phyloP scores from a whole-genome alignment of 1,284 basidiomycete species.

The Trichosporon coremiiforme region DNA sequence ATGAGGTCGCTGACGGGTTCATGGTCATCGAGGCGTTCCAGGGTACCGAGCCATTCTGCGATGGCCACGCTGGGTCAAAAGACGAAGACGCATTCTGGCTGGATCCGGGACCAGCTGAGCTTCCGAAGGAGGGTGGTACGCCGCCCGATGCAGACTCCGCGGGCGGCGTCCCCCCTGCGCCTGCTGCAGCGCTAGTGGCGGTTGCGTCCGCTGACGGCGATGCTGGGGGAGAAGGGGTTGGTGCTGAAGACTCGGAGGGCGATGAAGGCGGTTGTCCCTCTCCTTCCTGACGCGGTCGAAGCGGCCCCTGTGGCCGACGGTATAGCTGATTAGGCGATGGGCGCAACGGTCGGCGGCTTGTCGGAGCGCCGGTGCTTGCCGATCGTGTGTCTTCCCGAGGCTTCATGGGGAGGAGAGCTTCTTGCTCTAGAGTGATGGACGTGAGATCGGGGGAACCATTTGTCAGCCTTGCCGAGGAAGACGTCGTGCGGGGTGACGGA shows the following conservation, averaged over 20 bases:
- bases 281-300: constrained; percentile 1
- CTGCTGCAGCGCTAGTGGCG: not conserved
- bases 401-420: constrained; percentile 3
- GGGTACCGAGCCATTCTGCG: not conserved
- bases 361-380: not conserved
- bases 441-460: not conserved
- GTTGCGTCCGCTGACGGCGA: not conserved
- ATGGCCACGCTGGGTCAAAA: not conserved
- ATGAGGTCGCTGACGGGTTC: not conserved
- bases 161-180: too few species aligned
- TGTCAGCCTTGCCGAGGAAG: not conserved
- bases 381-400: not conserved
- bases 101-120: not conserved
- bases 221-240: not conserved
- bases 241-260: not conserved
- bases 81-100: constrained; percentile 10
- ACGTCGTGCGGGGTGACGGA: not conserved
- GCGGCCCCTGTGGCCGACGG: not conserved
- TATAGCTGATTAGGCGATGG: too few species aligned
- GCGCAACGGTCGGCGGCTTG: not conserved
- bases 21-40: not conserved
- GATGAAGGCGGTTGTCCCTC: not conserved
- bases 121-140: not conserved
- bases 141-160: not conserved
- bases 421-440: not conserved